A percentile compares a stretch with the other conserved stretches of the same genome.
Conservation (phyloP, 1,284 basidiomycete genomes). For the Clitocybe nebularis region DNA sequence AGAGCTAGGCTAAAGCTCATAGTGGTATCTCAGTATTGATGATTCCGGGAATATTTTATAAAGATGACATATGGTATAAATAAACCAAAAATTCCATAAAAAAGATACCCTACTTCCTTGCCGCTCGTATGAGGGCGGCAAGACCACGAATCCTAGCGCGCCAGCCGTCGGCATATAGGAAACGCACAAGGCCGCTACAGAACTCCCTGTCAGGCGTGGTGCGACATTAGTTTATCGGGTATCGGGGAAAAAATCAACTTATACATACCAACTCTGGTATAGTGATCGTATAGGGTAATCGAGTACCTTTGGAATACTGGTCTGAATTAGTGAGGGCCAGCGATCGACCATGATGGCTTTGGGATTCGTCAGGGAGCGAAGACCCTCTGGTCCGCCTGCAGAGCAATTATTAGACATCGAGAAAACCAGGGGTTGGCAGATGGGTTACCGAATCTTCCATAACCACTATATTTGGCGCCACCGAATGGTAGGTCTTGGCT, state of each 20-base stretch:
- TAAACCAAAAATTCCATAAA: too few relatives aligned
- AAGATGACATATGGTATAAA: too few relatives aligned
- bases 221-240: too few relatives aligned
- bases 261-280: slow-evolving; percentile 74
- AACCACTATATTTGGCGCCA: slow-evolving; percentile 85
- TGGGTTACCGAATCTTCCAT: slow-evolving; percentile 77
- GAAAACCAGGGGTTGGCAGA: too few relatives aligned
- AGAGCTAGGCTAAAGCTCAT: too few relatives aligned
- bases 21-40: too few relatives aligned
- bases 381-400: slow-evolving; percentile 85
- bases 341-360: slow-evolving; percentile 88
- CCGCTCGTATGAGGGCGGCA: slow-evolving; percentile 30
- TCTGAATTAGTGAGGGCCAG: slow-evolving; percentile 80
- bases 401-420: too few relatives aligned
- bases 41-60: too few relatives aligned
- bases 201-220: slow-evolving; percentile 60
- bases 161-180: slow-evolving; percentile 74
- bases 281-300: slow-evolving; percentile 87
- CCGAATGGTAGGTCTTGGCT: slow-evolving; percentile 96
- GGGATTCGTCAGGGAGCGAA: slow-evolving; percentile 80
- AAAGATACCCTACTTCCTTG: slow-evolving; percentile 25
- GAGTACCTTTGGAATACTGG: slow-evolving; percentile 80
- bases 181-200: slow-evolving; percentile 65
- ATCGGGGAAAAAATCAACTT: too few relatives aligned
- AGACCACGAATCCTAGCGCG: slow-evolving; percentile 57